These are phyloP conservation scores for Eutypella sp. DNA, from an alignment of 2,329 filamentous ascomycete genomes.

Conservation along the genomic window DNA sequence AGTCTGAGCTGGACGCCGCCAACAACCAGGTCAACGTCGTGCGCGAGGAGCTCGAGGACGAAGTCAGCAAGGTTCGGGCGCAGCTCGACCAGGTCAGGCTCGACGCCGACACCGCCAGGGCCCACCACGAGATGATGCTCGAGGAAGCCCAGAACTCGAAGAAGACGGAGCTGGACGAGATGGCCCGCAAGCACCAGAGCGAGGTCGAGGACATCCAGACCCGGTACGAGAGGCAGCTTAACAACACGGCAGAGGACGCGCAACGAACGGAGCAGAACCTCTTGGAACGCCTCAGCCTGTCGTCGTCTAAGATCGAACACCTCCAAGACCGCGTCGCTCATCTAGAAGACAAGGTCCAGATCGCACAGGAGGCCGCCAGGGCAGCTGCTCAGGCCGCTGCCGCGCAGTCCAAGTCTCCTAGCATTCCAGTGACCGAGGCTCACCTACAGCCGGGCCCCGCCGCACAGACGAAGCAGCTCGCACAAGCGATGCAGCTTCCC, in stretches of 20 bases:
- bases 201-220: slow-evolving; percentile 70
- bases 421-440: slow-evolving; percentile 35
- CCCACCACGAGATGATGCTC: slow-evolving; percentile 76
- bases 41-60: slow-evolving; percentile 75
- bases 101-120: slow-evolving; percentile 76
- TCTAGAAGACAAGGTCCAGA: slow-evolving; percentile 85
- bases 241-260: slow-evolving; percentile 73
- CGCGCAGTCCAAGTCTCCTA: slow-evolving; percentile 27
- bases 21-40: slow-evolving; percentile 83
- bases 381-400: slow-evolving; percentile 67
- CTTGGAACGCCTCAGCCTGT: slow-evolving; percentile 73
- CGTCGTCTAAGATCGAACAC: slow-evolving; percentile 78
- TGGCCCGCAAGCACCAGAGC: slow-evolving; percentile 55
- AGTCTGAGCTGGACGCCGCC: slow-evolving; percentile 75
- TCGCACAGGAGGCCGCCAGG: slow-evolving; percentile 80
- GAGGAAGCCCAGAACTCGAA: slow-evolving; percentile 73
- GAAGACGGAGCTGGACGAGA: slow-evolving; percentile 43
- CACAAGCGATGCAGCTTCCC: slow-evolving; percentile 50
- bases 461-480: slow-evolving; percentile 32
- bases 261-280: slow-evolving; percentile 75
- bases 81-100: slow-evolving; percentile 75
- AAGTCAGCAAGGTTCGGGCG: slow-evolving; percentile 64
- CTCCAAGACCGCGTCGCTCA: slow-evolving; percentile 80
- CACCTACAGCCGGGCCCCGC: slow-evolving; percentile 42
- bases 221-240: slow-evolving; percentile 69